Evolutionary conservation across 2,329 filamentous ascomycete species (phyloP).

Genomic region (Bretziella fagacearum): DNA sequence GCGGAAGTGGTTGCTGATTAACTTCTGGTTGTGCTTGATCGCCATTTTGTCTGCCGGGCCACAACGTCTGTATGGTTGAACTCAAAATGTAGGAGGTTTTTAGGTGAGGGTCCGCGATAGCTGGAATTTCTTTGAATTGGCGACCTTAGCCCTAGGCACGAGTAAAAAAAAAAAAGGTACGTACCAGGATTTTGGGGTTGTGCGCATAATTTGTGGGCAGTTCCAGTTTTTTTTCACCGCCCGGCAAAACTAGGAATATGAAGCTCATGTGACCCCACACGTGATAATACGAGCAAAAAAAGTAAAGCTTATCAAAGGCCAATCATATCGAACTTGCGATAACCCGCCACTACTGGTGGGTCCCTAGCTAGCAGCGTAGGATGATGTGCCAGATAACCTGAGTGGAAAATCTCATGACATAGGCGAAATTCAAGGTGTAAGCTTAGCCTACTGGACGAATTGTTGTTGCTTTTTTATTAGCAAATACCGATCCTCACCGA

Average conservation of each 20-base stretch:
- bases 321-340: constrained; percentile 8
- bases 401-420: constrained; percentile 10
- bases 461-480: neutral
- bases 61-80: constrained; percentile 14
- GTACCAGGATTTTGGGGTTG: constrained; percentile 14
- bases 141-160: constrained; percentile 15
- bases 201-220: constrained; percentile 13
- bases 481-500: neutral
- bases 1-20: constrained; percentile 97
- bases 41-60: constrained; percentile 31
- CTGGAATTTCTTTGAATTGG: constrained; percentile 16
- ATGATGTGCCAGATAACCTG: constrained; percentile 7
- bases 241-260: constrained; percentile 9
- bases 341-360: constrained; percentile 2
- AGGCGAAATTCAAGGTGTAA: constrained; percentile 2
- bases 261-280: constrained; percentile 7
- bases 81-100: constrained; percentile 14
- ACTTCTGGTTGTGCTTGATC: constrained; percentile 99
- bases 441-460: constrained; percentile 2
- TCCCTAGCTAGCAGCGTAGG: neutral
- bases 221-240: constrained; percentile 8
- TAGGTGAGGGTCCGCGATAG: constrained; percentile 15
- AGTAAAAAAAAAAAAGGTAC: constrained; percentile 15
- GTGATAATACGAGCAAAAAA: neutral
- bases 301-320: constrained; percentile 9